These are phyloP conservation scores for Aspergillus mulundensis DNA, from an alignment of 495 filamentous ascomycete species.

Conservation along the genomic window DNA sequence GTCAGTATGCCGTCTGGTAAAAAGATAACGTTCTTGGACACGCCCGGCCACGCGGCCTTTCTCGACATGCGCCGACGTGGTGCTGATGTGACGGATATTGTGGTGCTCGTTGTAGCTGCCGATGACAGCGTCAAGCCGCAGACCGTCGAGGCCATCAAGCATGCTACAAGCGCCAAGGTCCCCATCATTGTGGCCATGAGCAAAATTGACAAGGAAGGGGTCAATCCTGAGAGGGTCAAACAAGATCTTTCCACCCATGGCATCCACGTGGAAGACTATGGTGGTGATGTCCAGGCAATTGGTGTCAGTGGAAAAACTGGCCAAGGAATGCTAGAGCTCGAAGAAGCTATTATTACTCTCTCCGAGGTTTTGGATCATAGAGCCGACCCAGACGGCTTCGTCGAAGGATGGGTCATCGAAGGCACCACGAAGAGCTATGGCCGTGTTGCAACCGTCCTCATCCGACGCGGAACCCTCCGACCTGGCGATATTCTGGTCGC, in stretches of 20 bases:
- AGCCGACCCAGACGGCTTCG: constrained; percentile 68
- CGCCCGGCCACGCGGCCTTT: constrained; percentile 94
- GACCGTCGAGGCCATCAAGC: constrained; percentile 93
- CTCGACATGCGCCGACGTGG: constrained; percentile 93
- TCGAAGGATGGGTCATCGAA: constrained; percentile 93
- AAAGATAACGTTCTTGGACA: constrained; percentile 93
- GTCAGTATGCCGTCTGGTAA: constrained; percentile 81
- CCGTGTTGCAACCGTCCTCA: constrained; percentile 81
- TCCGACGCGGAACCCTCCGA: constrained; percentile 80
- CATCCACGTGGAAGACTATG: constrained; percentile 90
- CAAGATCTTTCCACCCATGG: constrained; percentile 79
- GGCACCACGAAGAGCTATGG: constrained; percentile 85
- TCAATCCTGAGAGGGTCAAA: constrained; percentile 78
- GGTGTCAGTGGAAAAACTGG: constrained; percentile 91
- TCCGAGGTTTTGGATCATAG: constrained; percentile 89
- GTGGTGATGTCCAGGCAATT: constrained; percentile 90
- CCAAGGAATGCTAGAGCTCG: constrained; percentile 83
- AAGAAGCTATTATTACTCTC: constrained; percentile 79
- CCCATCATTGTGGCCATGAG: constrained; percentile 98
- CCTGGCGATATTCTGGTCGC: constrained; percentile 83
- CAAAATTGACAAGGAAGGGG: constrained; percentile 87
- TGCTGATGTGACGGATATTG: constrained; percentile 94
- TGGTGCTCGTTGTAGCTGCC: constrained; percentile 92
- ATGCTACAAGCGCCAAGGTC: constrained; percentile 83
- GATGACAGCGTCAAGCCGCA: constrained; percentile 98